A percentile compares a stretch with the other conserved stretches of the same genome.
Evolutionary conservation across 176 grass and related monocot genomes (phyloP).

Genomic region (Eleusine coracana): DNA sequence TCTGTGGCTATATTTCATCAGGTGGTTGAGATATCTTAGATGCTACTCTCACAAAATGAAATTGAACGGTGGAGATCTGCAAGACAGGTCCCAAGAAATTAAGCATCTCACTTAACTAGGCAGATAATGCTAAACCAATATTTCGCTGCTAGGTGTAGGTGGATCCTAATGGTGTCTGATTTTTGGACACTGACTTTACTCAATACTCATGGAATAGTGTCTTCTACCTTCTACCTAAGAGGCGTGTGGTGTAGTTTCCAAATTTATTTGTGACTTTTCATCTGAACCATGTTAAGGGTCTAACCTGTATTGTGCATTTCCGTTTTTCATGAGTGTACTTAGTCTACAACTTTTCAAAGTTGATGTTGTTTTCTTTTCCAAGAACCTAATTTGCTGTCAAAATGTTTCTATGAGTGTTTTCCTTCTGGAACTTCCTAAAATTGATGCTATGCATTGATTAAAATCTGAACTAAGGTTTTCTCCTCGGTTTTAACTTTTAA

Average conservation of each 20-base stretch:
- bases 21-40: background rate
- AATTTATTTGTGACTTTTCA: background rate
- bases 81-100: background rate
- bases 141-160: background rate
- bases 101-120: background rate
- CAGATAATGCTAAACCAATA: background rate
- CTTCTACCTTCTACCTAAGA: background rate
- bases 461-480: constrained; percentile 3
- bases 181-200: background rate
- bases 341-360: background rate
- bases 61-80: background rate
- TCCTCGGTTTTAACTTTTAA: constrained; percentile 45
- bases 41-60: background rate
- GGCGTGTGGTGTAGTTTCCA: background rate
- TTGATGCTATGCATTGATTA: background rate
- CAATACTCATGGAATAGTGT: background rate
- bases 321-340: background rate
- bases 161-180: background rate
- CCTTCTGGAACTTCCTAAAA: background rate
- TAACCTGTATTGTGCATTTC: background rate
- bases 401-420: background rate
- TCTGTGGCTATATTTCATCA: constrained; percentile 4
- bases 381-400: constrained; percentile 1
- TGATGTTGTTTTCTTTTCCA: background rate
- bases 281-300: background rate